Conservation (phyloP, 2,329 filamentous ascomycete genomes). For the Juglanconis juglandina region DNA sequence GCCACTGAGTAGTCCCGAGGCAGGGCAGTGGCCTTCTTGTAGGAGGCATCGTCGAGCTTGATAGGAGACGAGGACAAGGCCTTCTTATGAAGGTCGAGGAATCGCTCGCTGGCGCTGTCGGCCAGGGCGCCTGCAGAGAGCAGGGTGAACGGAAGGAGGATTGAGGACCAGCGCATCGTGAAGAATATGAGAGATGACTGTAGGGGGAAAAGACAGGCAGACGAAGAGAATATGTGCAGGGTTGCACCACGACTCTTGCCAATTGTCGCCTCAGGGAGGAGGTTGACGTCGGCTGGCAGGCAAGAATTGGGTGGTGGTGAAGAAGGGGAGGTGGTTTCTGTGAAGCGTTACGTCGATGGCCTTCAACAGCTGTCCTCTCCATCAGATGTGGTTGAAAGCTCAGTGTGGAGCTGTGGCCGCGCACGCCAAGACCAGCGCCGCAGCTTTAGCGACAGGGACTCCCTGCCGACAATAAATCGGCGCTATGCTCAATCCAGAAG, state of each 20-base stretch:
- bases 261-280: constrained; percentile 6
- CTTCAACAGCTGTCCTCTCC: constrained; percentile 5
- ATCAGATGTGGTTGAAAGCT: not conserved
- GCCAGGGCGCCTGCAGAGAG: constrained; percentile 50
- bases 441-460: not conserved
- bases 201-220: not conserved
- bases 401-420: constrained; percentile 8
- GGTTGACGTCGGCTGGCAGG: constrained; percentile 6
- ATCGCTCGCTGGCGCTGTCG: constrained; percentile 67
- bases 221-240: not conserved
- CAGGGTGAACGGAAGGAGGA: constrained; percentile 61
- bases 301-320: not conserved
- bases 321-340: not conserved
- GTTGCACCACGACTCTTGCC: constrained; percentile 4
- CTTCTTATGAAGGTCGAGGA: constrained; percentile 67
- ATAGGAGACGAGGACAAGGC: constrained; percentile 63
- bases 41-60: constrained; percentile 74
- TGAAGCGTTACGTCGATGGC: not conserved
- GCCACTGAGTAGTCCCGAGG: constrained; percentile 82
- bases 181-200: constrained; percentile 1
- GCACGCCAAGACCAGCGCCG: constrained; percentile 4
- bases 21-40: constrained; percentile 68
- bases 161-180: constrained; percentile 67
- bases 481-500: constrained; percentile 3
- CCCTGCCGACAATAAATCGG: not conserved